Percentiles rank a stretch among this genome's conserved stretches.
Evolutionary conservation across 2,329 filamentous ascomycete species (phyloP).

Genomic region (Raffaelea ambrosiae): DNA sequence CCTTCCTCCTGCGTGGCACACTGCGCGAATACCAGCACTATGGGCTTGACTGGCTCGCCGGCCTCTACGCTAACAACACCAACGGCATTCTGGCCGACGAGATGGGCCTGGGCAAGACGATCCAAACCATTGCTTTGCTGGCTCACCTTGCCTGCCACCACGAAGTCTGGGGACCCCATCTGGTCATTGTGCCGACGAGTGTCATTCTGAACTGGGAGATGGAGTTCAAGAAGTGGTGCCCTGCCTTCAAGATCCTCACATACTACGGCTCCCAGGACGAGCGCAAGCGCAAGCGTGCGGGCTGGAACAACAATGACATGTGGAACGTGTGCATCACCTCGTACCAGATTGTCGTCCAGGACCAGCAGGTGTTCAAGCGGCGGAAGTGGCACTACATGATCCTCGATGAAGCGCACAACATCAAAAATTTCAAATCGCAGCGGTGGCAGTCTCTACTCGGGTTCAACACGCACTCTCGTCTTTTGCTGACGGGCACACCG

Average conservation of each 20-base stretch:
- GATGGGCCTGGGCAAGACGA: slow-evolving; percentile 97
- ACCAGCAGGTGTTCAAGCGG: slow-evolving; percentile 87
- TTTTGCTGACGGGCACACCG: slow-evolving; percentile 88
- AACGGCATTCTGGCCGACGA: slow-evolving; percentile 97
- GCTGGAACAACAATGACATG: slow-evolving; percentile 86
- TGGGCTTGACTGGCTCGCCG: slow-evolving; percentile 94
- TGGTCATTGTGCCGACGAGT: slow-evolving; percentile 93
- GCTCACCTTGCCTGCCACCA: slow-evolving; percentile 88
- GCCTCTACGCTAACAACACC: slow-evolving; percentile 82
- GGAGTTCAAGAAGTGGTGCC: slow-evolving; percentile 99
- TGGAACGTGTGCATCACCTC: slow-evolving; percentile 99
- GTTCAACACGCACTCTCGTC: slow-evolving; percentile 80
- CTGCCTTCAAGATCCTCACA: slow-evolving; percentile 93
- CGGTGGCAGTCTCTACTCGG: slow-evolving; percentile 92
- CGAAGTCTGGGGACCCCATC: slow-evolving; percentile 88
- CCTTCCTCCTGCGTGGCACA: slow-evolving; percentile 76
- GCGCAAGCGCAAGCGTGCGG: slow-evolving; percentile 78
- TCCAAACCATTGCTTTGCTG: slow-evolving; percentile 90
- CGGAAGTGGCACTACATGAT: slow-evolving; percentile 97
- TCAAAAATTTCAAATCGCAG: slow-evolving; percentile 98
- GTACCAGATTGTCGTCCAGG: slow-evolving; percentile 91
- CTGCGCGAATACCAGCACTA: slow-evolving; percentile 94
- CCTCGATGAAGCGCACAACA: slow-evolving; percentile 96
- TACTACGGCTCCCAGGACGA: slow-evolving; percentile 96
- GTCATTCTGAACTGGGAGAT: slow-evolving; percentile 99